Base-by-base conservation (phyloP, 2,329 filamentous ascomycete genomes). In the Blumeria hordei region DNA sequence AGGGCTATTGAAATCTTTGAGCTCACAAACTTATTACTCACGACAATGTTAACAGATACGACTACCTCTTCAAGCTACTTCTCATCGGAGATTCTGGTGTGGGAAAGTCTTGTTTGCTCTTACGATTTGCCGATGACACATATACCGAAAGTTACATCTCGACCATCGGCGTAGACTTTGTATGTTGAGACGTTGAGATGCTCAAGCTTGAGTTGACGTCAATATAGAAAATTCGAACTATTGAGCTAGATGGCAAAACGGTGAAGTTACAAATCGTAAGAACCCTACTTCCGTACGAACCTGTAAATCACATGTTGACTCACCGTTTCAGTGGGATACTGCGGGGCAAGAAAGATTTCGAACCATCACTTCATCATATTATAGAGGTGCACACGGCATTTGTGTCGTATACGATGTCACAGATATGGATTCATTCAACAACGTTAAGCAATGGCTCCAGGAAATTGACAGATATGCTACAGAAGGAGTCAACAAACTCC, bases 391-490 rank as follows among this genome's bases (percentile, higher is more conserved):
- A 62, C 92, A 96, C 73, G 92, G 92, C 65, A 98, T 98, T 73
- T 98, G 92, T 73, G 90, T 98, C 64, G 92, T 98, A 69, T 98
- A 96, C 78, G 92, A 98, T 81, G 92, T 98, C 67, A 98, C 92
- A 63, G 92, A 98, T 70, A 95, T 96, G 90, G 92, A 96, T 71
- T 94, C 87, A 34, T 98, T 98, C 86, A 96, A 98, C 82, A 98
- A 96, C 75, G 92, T 98, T 66, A 96, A 98, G 85, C 92, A 98
- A 77, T 98, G 92, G 92, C 80, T 98, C 59, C 92, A 98, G 72
- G 92, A 98, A 75, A 98, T 98, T 65, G 92, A 98, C 75, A 83
- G 92, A 70, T 96, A 98, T 67, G 92, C 92, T 64, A 98, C 92
- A 63, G 92, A 98, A 73, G 92, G 92, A 62, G 92, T 98, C 67